These are phyloP conservation scores for Rhodotorula sp. DNA, from an alignment of 1,284 basidiomycete genomes.

Conservation along the genomic window DNA sequence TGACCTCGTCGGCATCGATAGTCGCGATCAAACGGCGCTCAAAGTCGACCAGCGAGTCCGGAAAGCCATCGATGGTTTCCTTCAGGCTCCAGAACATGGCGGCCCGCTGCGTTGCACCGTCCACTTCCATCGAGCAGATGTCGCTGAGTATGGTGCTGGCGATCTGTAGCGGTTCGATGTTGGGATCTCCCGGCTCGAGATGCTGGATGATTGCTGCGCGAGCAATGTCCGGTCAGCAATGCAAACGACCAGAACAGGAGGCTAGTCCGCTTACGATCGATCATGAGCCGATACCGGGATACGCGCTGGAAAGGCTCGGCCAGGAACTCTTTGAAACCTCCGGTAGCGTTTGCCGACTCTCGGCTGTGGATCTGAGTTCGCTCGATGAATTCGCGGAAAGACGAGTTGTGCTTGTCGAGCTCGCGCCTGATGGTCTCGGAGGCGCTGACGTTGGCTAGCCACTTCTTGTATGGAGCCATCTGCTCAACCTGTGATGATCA, in stretches of 20 bases:
- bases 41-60: slow-evolving; percentile 79
- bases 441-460: slow-evolving; percentile 20
- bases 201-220: slow-evolving; percentile 40
- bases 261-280: slow-evolving; percentile 59
- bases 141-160: slow-evolving; percentile 82
- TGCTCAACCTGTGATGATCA: slow-evolving; percentile 17
- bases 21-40: slow-evolving; percentile 86
- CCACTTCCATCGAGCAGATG: slow-evolving; percentile 89
- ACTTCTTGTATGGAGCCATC: slow-evolving; percentile 35
- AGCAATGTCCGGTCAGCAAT: background rate
- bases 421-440: slow-evolving; percentile 26
- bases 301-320: slow-evolving; percentile 99
- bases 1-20: slow-evolving; percentile 82
- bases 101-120: slow-evolving; percentile 84
- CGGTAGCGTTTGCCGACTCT: slow-evolving; percentile 60
- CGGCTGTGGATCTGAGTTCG: slow-evolving; percentile 22
- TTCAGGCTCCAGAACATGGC: slow-evolving; percentile 84
- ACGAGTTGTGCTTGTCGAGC: slow-evolving; percentile 26
- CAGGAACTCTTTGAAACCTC: slow-evolving; percentile 87
- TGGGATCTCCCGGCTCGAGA: slow-evolving; percentile 41
- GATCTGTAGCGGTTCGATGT: slow-evolving; percentile 68
- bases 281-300: slow-evolving; percentile 90
- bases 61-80: slow-evolving; percentile 85
- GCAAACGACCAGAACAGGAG: background rate
- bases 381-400: slow-evolving; percentile 34